These are phyloP conservation scores for Quillaja saponaria DNA, from an alignment of 306 rosid genomes.

Conservation along the genomic window DNA sequence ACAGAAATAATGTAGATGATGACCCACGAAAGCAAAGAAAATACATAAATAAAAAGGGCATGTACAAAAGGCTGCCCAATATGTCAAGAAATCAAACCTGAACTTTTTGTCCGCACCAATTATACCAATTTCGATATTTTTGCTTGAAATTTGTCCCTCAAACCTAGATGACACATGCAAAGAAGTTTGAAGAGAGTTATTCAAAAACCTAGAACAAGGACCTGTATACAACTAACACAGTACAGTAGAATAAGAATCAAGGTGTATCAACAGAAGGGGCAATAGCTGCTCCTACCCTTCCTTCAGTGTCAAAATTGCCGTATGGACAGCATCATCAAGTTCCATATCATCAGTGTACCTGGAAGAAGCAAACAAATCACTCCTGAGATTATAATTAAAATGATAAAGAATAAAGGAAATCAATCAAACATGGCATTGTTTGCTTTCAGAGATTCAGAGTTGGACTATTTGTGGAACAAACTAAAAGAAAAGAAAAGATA, in stretches of 20 bases:
- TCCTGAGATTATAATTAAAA: conserved; percentile 1
- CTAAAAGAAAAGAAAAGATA: background rate
- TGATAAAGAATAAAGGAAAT: conserved; percentile 9
- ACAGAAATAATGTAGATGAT: background rate
- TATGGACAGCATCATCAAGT: conserved; percentile 96
- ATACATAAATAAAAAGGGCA: background rate
- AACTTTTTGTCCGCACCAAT: conserved; percentile 79
- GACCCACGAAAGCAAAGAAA: background rate
- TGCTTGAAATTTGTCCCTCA: conserved; percentile 93
- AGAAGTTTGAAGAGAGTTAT: background rate
- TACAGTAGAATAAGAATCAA: background rate
- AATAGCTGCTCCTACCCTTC: conserved; percentile 65
- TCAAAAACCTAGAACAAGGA: background rate
- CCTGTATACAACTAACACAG: background rate
- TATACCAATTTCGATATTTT: conserved; percentile 95
- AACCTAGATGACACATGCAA: conserved; percentile 44
- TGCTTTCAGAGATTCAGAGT: no score
- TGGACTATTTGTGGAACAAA: no score
- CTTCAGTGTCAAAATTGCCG: conserved; percentile 93
- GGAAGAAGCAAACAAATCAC: conserved; percentile 22
- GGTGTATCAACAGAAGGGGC: background rate
- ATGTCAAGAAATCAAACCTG: conserved; percentile 52
- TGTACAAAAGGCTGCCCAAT: background rate
- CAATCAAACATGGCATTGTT: background rate
- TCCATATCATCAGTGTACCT: conserved; percentile 97